Conservation (phyloP, 176 grass and related monocot genomes). For the Carex cristatella region DNA sequence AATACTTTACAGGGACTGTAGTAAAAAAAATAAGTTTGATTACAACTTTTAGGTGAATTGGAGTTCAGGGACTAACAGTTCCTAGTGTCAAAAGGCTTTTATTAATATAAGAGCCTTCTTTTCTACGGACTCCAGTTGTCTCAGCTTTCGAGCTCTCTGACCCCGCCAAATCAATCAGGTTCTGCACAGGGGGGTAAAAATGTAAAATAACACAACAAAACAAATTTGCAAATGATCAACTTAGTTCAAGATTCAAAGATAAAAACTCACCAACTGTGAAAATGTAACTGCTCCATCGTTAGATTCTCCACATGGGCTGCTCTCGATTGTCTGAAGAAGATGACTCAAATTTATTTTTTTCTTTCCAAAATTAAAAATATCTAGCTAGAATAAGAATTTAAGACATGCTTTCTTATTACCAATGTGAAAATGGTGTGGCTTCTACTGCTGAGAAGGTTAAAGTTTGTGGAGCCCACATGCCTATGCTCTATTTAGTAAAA, state of each 20-base stretch:
- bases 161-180: slow-evolving; percentile 99
- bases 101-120: slow-evolving; percentile 99
- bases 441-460: slow-evolving; percentile 98
- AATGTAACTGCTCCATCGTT: slow-evolving; percentile 83
- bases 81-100: slow-evolving; percentile 99
- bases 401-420: slow-evolving; percentile 37
- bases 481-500: slow-evolving; percentile 67
- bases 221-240: background rate
- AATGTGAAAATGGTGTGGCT: slow-evolving; percentile 99
- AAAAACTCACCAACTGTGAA: slow-evolving; percentile 83
- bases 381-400: background rate
- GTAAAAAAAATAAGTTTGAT: background rate
- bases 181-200: slow-evolving; percentile 65
- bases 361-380: background rate
- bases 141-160: slow-evolving; percentile 98
- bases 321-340: slow-evolving; percentile 84
- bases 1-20: background rate
- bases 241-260: slow-evolving; percentile 7
- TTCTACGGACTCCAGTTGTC: slow-evolving; percentile 92
- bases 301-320: slow-evolving; percentile 69
- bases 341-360: background rate
- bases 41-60: slow-evolving; percentile 14
- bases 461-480: slow-evolving; percentile 98
- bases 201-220: slow-evolving; percentile 17
- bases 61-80: slow-evolving; percentile 46